Evolutionary conservation across 345 rosid species (phyloP).

Genomic region (Sonneratia caseolaris): DNA sequence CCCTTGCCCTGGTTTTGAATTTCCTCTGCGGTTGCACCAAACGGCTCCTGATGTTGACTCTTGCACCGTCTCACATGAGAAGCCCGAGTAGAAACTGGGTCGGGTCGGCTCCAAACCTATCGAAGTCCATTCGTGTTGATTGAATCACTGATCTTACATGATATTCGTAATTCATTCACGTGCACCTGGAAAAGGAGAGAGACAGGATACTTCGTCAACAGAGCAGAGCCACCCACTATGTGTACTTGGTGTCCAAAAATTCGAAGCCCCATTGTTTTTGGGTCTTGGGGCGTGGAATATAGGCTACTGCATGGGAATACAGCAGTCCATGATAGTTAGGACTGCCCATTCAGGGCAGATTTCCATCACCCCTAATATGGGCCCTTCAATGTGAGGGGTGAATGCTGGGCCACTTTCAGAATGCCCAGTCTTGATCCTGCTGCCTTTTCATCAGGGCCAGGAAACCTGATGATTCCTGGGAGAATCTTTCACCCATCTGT

Average conservation of each 20-base stretch:
- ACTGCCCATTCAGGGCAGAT: slow-evolving; percentile 21
- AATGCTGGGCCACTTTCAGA: slow-evolving; percentile 30
- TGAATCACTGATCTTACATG: neutral
- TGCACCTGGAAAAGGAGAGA: neutral
- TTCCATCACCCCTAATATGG: slow-evolving; percentile 13
- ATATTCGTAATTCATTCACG: neutral
- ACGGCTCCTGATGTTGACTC: neutral
- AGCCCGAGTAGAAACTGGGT: neutral
- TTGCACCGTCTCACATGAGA: neutral
- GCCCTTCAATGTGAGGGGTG: slow-evolving; percentile 33
- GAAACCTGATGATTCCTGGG: slow-evolving; percentile 26
- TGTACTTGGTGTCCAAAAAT: slow-evolving; percentile 1
- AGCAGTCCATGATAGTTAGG: slow-evolving; percentile 18
- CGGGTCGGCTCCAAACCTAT: neutral
- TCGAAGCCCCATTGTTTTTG: neutral
- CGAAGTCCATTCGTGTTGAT: no score
- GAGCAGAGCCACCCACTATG: neutral
- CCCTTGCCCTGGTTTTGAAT: neutral
- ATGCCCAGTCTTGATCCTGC: slow-evolving; percentile 27
- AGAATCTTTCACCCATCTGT: slow-evolving; percentile 24
- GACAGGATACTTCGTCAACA: neutral
- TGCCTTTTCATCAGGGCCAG: slow-evolving; percentile 44
- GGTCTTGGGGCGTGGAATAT: neutral
- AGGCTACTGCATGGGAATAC: slow-evolving; percentile 17
- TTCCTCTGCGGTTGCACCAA: neutral